phyloP scores from a whole-genome alignment of 2,329 filamentous ascomycete genomes.

The Macrophomina pseudophaseolina region DNA sequence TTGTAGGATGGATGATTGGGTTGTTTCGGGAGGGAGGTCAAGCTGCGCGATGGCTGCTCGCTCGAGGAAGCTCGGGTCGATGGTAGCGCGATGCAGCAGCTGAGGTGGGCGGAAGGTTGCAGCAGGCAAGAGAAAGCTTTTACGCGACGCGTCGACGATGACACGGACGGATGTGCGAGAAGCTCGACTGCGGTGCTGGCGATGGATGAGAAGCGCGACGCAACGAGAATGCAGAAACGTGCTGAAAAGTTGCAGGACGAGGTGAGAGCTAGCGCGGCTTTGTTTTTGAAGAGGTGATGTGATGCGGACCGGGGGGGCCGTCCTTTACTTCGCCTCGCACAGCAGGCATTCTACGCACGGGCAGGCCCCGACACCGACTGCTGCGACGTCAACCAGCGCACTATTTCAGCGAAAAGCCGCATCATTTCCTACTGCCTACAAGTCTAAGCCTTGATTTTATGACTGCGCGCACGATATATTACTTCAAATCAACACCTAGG shows the following conservation, averaged over 20 bases:
- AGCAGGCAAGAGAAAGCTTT: conserved; percentile 5
- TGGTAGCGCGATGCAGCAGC: conserved; percentile 23
- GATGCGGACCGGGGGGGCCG: conserved; percentile 19
- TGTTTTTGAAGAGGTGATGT: conserved; percentile 25
- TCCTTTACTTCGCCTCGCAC: conserved; percentile 13
- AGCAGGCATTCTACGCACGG: conserved; percentile 5
- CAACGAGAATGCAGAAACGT: neutral
- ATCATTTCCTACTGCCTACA: neutral
- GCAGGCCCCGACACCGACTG: neutral
- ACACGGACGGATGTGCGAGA: neutral
- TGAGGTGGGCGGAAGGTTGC: conserved; percentile 19
- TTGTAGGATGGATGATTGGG: neutral
- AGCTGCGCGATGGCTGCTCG: neutral
- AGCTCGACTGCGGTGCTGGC: neutral
- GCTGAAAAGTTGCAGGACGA: conserved; percentile 17
- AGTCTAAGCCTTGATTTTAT: neutral
- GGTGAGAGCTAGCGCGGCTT: conserved; percentile 8
- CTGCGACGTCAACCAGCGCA: neutral
- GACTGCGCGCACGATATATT: neutral
- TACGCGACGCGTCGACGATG: neutral
- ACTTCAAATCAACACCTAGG: neutral
- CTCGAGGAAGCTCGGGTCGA: conserved; percentile 18
- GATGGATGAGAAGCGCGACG: neutral
- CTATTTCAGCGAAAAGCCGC: neutral
- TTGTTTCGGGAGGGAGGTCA: neutral